phyloP scores from a whole-genome alignment of 768 basidiomycete species.

The Termitomyces sp. region DNA sequence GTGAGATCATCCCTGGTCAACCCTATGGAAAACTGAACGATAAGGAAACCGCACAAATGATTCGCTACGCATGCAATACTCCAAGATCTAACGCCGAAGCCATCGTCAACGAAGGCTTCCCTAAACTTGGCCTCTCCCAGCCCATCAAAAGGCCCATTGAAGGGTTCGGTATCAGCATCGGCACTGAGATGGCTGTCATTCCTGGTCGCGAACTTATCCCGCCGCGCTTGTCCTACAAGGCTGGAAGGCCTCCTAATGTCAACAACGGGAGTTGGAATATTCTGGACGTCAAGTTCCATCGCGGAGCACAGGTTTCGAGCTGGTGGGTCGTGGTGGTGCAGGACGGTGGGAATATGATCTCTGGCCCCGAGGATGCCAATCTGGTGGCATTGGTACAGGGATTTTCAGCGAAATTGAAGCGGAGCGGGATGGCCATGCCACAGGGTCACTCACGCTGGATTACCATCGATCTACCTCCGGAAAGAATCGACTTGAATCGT shows the following conservation, averaged over 20 bases:
- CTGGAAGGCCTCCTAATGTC: constrained; percentile 36
- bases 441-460: constrained; percentile 31
- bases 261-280: constrained; percentile 77
- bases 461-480: constrained; percentile 24
- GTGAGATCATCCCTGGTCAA: constrained; percentile 57
- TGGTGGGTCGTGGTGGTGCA: constrained; percentile 71
- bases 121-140: constrained; percentile 42
- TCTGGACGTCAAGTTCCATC: constrained; percentile 64
- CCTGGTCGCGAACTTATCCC: constrained; percentile 63
- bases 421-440: constrained; percentile 57
- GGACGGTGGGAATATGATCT: constrained; percentile 40
- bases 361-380: constrained; percentile 37
- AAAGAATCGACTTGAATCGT: constrained; percentile 28
- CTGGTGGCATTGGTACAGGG: constrained; percentile 43
- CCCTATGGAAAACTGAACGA: constrained; percentile 60
- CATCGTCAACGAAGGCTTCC: constrained; percentile 59
- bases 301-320: constrained; percentile 42
- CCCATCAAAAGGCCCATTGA: constrained; percentile 33
- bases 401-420: constrained; percentile 52
- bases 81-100: constrained; percentile 55
- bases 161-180: constrained; percentile 60
- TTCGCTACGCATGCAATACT: constrained; percentile 60
- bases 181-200: constrained; percentile 54
- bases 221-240: constrained; percentile 55
- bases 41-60: constrained; percentile 68